A percentile compares a stretch with the other conserved stretches of the same genome.
Conservation (phyloP, 495 filamentous ascomycete genomes). For the Podospora pseudoanserina region DNA sequence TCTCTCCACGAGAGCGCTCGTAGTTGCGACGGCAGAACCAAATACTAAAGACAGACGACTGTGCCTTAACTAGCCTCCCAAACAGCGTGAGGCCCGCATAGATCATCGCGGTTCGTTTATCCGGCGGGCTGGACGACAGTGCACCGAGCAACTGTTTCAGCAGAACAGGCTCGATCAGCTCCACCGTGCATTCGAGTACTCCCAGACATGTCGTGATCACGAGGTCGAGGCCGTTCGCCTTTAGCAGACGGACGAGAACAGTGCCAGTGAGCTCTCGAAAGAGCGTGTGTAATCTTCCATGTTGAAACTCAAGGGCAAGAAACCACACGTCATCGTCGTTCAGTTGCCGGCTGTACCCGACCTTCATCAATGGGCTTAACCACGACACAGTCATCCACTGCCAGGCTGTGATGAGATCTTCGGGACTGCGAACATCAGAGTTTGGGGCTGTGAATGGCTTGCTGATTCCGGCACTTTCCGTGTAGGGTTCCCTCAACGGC, state of each 20-base stretch:
- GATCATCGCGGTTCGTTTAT: constrained; percentile 55
- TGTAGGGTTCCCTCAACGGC: constrained; percentile 62
- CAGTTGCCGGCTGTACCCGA: constrained; percentile 59
- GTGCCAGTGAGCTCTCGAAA: constrained; percentile 72
- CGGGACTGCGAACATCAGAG: constrained; percentile 65
- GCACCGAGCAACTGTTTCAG: constrained; percentile 68
- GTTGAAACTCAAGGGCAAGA: constrained; percentile 72
- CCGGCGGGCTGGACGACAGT: constrained; percentile 52
- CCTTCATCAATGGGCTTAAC: constrained; percentile 68
- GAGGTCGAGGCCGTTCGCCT: constrained; percentile 73
- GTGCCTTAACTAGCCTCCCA: constrained; percentile 57
- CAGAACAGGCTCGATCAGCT: constrained; percentile 64
- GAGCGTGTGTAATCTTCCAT: constrained; percentile 61
- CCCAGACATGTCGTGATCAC: constrained; percentile 60
- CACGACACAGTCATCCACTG: constrained; percentile 81
- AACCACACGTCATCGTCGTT: constrained; percentile 77
- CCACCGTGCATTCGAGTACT: constrained; percentile 57
- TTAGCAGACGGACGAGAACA: constrained; percentile 61
- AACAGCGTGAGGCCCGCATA: constrained; percentile 63
- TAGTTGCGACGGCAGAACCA: constrained; percentile 73
- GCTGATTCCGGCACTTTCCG: constrained; percentile 61
- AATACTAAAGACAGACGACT: constrained; percentile 63
- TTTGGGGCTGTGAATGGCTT: constrained; percentile 54
- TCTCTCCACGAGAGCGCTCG: constrained; percentile 74
- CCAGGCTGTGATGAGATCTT: constrained; percentile 74